Base-by-base conservation (phyloP, 192 early-diverging fungal species). In the Irineochytrium annulatum region DNA sequence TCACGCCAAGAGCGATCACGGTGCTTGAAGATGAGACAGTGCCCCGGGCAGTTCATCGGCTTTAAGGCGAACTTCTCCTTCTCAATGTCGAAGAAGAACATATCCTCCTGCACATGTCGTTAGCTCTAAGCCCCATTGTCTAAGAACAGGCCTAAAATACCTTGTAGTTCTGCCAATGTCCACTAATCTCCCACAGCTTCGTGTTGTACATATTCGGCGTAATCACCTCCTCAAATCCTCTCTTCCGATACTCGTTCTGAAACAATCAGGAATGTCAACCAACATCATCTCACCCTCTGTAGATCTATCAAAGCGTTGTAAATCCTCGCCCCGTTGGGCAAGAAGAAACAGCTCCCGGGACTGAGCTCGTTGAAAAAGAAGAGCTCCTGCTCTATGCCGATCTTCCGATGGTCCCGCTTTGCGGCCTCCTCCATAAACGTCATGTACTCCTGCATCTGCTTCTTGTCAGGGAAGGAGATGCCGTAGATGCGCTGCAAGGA, bases 1-100 rank as follows among this genome's bases (percentile, higher is more conserved):
- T 99, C 96, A 68, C 93, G 85, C 79, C 97, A 96, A 43, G 91
- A 94, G 37, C 95, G 86, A 65, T 94, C 92, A 61, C 93, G 86
- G 58, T 87, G 79, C 41, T 78, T 86, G 72, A 97, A 99, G 86
- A 99, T 93, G 67, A 99, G 72, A 75, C 95, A 97, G 72, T 99
- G 96, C 54, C 94, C 91, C 33, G 96, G 96, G 67, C 96, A 99
- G 80, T 99, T 85, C 96, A 99, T 99, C 19, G 96, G 96, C 86
- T 99, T 99, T 48, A 99, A 81, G 3, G 89, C 95, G 78, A 89
- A 99, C 65, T 88, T 78, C 71, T 97, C 94, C 83, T 99, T 99
- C 62, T 99, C 96, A 46, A 99, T 86, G 34, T 91, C 87, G 31
- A 99, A 83, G 8, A 55, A 71, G 73, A 99, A 99, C 96, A 99